These are phyloP conservation scores for Rhizopogon vesiculosus DNA, from an alignment of 768 basidiomycete species.

Conservation along the genomic window DNA sequence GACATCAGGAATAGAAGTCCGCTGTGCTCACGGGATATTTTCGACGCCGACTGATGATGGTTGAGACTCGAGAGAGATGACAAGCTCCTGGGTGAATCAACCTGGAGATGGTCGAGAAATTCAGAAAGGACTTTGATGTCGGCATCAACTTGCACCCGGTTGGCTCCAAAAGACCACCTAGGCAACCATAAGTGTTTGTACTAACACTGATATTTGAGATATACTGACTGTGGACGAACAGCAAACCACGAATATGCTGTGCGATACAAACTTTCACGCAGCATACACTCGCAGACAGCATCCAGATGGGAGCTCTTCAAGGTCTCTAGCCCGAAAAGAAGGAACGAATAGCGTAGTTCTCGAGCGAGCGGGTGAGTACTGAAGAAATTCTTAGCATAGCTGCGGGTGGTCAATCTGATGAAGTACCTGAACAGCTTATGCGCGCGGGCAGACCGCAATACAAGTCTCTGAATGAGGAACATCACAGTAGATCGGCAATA, in stretches of 20 bases:
- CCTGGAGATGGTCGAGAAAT: constrained; percentile 72
- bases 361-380: constrained; percentile 92
- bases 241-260: constrained; percentile 91
- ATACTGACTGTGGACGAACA: constrained; percentile 82
- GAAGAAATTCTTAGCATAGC: not conserved
- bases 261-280: constrained; percentile 73
- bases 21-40: constrained; percentile 34
- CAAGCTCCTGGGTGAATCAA: constrained; percentile 62
- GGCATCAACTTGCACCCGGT: constrained; percentile 83
- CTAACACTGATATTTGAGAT: not conserved
- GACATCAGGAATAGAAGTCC: not conserved
- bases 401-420: not conserved
- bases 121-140: constrained; percentile 87
- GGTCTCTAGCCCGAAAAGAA: constrained; percentile 91
- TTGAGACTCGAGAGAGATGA: constrained; percentile 59
- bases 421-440: constrained; percentile 68
- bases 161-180: constrained; percentile 97
- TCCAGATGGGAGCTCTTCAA: constrained; percentile 87
- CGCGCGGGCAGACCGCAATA: constrained; percentile 73
- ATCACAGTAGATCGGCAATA: constrained; percentile 84
- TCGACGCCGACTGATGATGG: constrained; percentile 40
- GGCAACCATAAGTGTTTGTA: not conserved
- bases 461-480: constrained; percentile 78
- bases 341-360: constrained; percentile 84
- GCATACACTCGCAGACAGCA: constrained; percentile 66